Evolutionary conservation across 345 rosid genomes (phyloP).

Genomic region (Euphorbia lathyris): DNA sequence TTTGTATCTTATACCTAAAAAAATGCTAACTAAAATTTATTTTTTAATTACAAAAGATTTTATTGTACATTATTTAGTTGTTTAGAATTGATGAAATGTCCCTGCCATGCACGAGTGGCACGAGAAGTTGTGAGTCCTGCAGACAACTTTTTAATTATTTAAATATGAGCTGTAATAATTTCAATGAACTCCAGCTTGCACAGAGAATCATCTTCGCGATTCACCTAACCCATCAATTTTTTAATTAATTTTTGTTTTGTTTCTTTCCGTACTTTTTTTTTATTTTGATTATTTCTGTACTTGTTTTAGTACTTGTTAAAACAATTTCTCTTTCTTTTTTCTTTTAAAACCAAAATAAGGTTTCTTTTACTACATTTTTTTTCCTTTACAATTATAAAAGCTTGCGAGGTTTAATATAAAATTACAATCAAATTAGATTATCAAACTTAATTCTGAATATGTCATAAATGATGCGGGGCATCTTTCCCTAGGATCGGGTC

Average conservation of each 20-base stretch:
- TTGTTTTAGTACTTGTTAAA: not conserved
- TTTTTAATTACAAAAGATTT: too few species aligned
- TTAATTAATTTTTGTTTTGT: not conserved
- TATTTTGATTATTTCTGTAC: not conserved
- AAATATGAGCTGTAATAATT: not conserved
- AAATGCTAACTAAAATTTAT: too few species aligned
- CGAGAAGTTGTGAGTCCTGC: not conserved
- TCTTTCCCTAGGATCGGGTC: too few species aligned
- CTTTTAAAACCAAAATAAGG: not conserved
- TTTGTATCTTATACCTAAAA: too few species aligned
- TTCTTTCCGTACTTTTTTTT: too few species aligned
- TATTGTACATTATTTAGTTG: too few species aligned
- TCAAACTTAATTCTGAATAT: too few species aligned
- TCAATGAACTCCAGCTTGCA: not conserved
- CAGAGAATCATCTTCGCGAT: not conserved
- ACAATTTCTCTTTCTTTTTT: not conserved
- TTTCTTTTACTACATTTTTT: too few species aligned
- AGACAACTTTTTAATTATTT: not conserved
- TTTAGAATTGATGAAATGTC: conserved; percentile 5
- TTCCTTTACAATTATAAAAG: too few species aligned
- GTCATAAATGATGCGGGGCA: too few species aligned
- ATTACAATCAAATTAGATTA: too few species aligned
- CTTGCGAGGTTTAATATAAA: too few species aligned
- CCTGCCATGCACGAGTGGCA: conserved; percentile 4
- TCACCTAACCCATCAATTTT: not conserved